Percentiles rank a stretch among this genome's conserved stretches.
Conservation (phyloP, 345 rosid species). For the Crucihimalaya himalaica region DNA sequence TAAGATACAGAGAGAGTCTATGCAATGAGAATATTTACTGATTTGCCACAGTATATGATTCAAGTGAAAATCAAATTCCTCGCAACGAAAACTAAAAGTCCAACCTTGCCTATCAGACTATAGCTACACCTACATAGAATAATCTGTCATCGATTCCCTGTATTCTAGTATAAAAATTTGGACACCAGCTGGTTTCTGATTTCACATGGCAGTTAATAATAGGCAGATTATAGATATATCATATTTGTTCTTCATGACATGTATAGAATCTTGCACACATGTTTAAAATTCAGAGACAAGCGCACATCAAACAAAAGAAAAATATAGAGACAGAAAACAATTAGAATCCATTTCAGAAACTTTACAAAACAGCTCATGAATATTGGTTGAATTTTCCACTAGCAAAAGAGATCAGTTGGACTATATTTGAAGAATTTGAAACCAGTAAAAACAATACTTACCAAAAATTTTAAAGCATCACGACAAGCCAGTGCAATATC, state of each 20-base stretch:
- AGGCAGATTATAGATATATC: conserved; percentile 9
- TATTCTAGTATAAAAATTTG: conserved; percentile 10
- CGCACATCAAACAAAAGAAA: neutral
- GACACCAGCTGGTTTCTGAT: neutral
- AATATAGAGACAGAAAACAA: neutral
- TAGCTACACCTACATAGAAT: neutral
- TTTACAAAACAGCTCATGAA: neutral
- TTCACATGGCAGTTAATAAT: conserved; percentile 1
- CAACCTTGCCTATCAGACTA: conserved; percentile 12
- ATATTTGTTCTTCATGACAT: conserved; percentile 1
- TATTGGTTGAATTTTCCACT: neutral
- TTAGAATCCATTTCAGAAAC: neutral
- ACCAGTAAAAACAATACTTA: conserved; percentile 46
- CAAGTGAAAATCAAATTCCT: neutral
- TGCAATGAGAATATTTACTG: neutral
- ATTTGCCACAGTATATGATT: neutral
- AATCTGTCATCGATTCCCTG: neutral
- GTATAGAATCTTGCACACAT: neutral
- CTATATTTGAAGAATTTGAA: neutral
- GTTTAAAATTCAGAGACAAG: neutral
- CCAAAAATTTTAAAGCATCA: conserved; percentile 79
- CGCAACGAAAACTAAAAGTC: neutral
- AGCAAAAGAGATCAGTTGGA: conserved; percentile 9
- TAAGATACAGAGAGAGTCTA: conserved; percentile 23
- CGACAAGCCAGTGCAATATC: conserved; percentile 83